Evolutionary conservation across 805 yeast species (phyloP).

Genomic region (Nakazawaea populi): DNA sequence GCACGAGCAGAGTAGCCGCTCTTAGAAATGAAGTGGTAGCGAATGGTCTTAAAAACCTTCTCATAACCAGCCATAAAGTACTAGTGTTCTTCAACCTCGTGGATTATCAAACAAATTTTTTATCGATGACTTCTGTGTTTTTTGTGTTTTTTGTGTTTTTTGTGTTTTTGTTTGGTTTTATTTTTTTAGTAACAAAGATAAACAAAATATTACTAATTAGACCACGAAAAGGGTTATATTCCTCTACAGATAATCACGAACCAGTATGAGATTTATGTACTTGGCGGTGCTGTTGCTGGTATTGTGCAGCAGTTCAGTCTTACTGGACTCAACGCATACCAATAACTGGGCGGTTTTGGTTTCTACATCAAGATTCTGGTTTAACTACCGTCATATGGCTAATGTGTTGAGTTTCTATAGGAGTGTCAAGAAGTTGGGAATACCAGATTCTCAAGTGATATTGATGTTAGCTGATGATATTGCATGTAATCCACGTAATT

Average conservation of each 20-base stretch:
- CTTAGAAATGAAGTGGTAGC: neutral
- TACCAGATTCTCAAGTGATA: constrained; percentile 96
- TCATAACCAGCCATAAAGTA: neutral
- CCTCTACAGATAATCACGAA: no score
- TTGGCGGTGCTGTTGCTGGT: neutral
- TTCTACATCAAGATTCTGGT: constrained; percentile 96
- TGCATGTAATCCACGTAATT: constrained; percentile 93
- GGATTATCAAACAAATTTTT: no score
- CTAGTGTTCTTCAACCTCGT: no score
- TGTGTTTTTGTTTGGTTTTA: no score
- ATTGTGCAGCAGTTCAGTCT: neutral
- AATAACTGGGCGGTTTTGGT: constrained; percentile 85
- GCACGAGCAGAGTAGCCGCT: neutral
- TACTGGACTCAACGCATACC: constrained; percentile 41
- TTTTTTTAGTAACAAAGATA: neutral
- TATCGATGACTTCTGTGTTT: neutral
- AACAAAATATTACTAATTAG: neutral
- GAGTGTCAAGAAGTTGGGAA: constrained; percentile 92
- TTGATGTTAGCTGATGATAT: constrained; percentile 95
- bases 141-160: neutral
- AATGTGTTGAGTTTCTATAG: constrained; percentile 91
- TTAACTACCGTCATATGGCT: constrained; percentile 97
- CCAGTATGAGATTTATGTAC: neutral
- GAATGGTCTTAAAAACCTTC: neutral
- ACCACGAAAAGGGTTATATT: neutral